Evolutionary conservation across 2,329 filamentous ascomycete genomes (phyloP).

Genomic region (Nigrograna mackinnonii): DNA sequence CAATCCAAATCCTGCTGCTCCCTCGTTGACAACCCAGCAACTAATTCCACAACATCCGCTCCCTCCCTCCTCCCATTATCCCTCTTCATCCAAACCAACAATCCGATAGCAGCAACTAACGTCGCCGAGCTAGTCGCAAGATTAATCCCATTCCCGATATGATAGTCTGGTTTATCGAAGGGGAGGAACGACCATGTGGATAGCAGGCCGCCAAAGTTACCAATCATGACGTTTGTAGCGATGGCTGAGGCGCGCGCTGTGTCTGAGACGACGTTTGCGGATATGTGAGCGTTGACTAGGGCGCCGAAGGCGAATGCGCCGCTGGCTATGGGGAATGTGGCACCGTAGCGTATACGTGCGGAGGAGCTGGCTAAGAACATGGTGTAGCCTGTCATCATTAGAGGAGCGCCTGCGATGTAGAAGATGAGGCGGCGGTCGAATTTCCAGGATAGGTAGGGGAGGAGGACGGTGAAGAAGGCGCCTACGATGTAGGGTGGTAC

Average conservation of each 20-base stretch:
- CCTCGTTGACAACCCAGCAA: slow-evolving; percentile 51
- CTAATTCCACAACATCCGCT: slow-evolving; percentile 58
- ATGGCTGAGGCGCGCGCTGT: slow-evolving; percentile 70
- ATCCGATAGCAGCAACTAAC: slow-evolving; percentile 52
- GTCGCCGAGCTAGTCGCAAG: slow-evolving; percentile 61
- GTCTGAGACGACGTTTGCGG: slow-evolving; percentile 73
- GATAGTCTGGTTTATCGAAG: slow-evolving; percentile 67
- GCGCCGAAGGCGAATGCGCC: slow-evolving; percentile 68
- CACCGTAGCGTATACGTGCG: slow-evolving; percentile 64
- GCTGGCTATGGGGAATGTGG: slow-evolving; percentile 69
- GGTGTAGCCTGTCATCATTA: slow-evolving; percentile 71
- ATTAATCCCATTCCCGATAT: slow-evolving; percentile 73
- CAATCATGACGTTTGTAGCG: slow-evolving; percentile 70
- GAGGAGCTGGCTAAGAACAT: slow-evolving; percentile 65
- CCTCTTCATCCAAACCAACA: slow-evolving; percentile 64
- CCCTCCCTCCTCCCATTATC: slow-evolving; percentile 64
- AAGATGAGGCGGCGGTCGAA: slow-evolving; percentile 64
- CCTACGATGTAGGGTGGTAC: slow-evolving; percentile 73
- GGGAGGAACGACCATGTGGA: slow-evolving; percentile 68
- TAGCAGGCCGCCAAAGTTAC: slow-evolving; percentile 71
- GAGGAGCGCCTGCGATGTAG: slow-evolving; percentile 61
- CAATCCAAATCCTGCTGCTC: slow-evolving; percentile 41
- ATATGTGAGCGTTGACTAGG: slow-evolving; percentile 68
- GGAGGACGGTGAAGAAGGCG: slow-evolving; percentile 65
- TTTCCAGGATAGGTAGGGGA: slow-evolving; percentile 65